Percentiles rank a stretch among this genome's conserved stretches.
Evolutionary conservation across 192 early-diverging fungal genomes (phyloP).

Genomic region (Pecoramyces ruminantium): DNA sequence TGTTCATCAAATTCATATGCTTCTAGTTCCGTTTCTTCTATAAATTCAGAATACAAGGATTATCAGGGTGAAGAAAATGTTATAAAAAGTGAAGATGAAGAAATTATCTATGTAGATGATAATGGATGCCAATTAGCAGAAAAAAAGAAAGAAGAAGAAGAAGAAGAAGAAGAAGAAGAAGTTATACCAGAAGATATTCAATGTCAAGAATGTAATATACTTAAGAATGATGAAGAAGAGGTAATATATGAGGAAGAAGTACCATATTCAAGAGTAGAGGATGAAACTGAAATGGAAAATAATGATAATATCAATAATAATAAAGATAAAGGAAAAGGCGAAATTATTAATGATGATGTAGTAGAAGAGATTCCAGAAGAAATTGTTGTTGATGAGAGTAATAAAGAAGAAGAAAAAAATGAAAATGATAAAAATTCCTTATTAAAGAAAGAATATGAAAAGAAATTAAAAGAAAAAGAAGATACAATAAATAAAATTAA

Average conservation of each 20-base stretch:
- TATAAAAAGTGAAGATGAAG: not conserved
- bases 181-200: not conserved
- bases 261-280: not conserved
- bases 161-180: not conserved
- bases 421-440: not conserved
- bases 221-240: not conserved
- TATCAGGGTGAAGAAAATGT: not conserved
- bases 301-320: not conserved
- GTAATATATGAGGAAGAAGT: not conserved
- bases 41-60: not conserved
- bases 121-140: not conserved
- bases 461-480: not conserved
- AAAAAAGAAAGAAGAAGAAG: no score
- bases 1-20: not conserved
- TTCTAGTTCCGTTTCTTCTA: not conserved
- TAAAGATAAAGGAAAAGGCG: not conserved
- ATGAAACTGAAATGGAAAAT: not conserved
- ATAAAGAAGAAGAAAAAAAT: not conserved
- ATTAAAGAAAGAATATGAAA: not conserved
- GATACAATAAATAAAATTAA: not conserved
- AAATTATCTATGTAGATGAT: not conserved
- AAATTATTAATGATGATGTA: not conserved
- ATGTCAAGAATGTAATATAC: not conserved
- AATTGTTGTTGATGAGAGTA: not conserved
- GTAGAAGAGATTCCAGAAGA: not conserved